These are phyloP conservation scores for Skeletonema potamos DNA, from an alignment of 108 stramenopile species.

Conservation along the genomic window DNA sequence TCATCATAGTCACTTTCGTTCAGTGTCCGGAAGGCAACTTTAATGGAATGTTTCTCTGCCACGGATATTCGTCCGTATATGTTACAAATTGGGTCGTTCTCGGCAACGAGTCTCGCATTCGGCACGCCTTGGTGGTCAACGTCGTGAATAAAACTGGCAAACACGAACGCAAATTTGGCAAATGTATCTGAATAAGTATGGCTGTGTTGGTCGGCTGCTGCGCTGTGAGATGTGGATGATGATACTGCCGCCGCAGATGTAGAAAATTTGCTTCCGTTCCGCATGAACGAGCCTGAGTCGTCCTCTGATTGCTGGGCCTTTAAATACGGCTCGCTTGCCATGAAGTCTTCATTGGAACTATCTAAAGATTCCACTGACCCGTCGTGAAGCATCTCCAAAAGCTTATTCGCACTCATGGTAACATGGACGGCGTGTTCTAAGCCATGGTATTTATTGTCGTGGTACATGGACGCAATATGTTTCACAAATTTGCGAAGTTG, in stretches of 20 bases:
- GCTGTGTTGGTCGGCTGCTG: constrained; percentile 17
- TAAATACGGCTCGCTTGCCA: background rate
- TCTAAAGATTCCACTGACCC: constrained; percentile 11
- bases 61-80: constrained; percentile 43
- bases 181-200: constrained; percentile 35
- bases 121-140: constrained; percentile 62
- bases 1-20: constrained; percentile 32
- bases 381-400: constrained; percentile 53
- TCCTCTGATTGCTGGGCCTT: background rate
- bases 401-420: constrained; percentile 57
- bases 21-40: constrained; percentile 38
- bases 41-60: constrained; percentile 56
- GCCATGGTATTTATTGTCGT: constrained; percentile 62
- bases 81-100: constrained; percentile 51
- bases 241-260: background rate
- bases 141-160: constrained; percentile 51
- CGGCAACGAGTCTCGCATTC: constrained; percentile 53
- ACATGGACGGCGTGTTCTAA: constrained; percentile 65
- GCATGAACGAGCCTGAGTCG: background rate
- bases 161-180: constrained; percentile 53
- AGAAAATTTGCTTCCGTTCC: background rate
- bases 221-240: background rate
- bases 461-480: constrained; percentile 61
- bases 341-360: constrained; percentile 4
- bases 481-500: constrained; percentile 62